Percentiles rank a stretch among this genome's conserved stretches.
phyloP scores from a whole-genome alignment of 352 stramenopile genomes.

The Phytopythium ostracodes region DNA sequence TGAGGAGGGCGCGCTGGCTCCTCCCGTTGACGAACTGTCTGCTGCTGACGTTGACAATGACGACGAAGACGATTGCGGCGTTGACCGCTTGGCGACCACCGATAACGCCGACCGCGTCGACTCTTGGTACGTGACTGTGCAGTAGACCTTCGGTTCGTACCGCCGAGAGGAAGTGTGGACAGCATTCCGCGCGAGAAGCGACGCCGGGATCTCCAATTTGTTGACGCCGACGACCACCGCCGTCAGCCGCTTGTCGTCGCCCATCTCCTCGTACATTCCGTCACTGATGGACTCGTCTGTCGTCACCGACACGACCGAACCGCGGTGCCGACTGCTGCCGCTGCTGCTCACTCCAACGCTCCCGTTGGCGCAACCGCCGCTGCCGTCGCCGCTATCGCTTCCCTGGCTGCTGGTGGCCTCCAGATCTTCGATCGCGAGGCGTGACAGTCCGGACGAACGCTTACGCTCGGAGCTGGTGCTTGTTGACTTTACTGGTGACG shows the following conservation, averaged over 20 bases:
- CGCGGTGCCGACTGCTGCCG: constrained; percentile 19
- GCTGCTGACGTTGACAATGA: constrained; percentile 2
- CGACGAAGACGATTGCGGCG: constrained; percentile 2
- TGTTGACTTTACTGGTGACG: neutral
- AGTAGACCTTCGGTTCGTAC: constrained; percentile 72
- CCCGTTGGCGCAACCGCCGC: neutral
- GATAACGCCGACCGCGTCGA: constrained; percentile 73
- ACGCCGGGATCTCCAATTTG: constrained; percentile 55
- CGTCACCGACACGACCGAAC: constrained; percentile 42
- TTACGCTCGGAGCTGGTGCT: constrained; percentile 16
- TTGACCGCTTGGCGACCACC: constrained; percentile 48
- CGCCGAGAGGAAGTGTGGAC: constrained; percentile 23
- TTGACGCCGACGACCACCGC: constrained; percentile 72
- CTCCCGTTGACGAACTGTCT: neutral
- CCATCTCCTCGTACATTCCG: constrained; percentile 51
- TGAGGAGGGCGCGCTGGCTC: neutral
- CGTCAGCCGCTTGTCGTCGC: constrained; percentile 63
- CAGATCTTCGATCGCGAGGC: constrained; percentile 13
- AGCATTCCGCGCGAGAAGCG: constrained; percentile 34
- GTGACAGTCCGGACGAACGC: constrained; percentile 22
- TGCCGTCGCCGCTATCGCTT: constrained; percentile 5
- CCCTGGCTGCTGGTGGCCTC: constrained; percentile 11
- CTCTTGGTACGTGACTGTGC: constrained; percentile 72
- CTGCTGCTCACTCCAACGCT: constrained; percentile 12
- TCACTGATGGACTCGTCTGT: constrained; percentile 70